phyloP scores from a whole-genome alignment of 2,329 filamentous ascomycete species.

The Colletotrichum tamarilloi region DNA sequence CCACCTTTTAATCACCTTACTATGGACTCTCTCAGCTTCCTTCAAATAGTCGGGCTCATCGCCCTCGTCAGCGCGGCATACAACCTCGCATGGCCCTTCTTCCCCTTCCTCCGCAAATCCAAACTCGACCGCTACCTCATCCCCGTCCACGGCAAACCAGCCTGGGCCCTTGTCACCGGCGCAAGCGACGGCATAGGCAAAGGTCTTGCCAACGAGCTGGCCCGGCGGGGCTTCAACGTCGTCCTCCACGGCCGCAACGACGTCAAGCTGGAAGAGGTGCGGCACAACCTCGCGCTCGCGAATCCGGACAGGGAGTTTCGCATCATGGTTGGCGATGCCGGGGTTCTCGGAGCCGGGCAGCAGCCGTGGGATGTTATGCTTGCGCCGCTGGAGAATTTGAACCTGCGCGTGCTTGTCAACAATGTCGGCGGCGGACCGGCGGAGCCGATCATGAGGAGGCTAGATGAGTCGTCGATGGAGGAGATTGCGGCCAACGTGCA shows the following conservation, averaged over 20 bases:
- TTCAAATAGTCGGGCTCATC: constrained; percentile 1
- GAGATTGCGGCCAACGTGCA: constrained; percentile 21
- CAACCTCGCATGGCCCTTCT: constrained; percentile 17
- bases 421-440: constrained; percentile 35
- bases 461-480: constrained; percentile 18
- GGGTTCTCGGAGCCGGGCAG: constrained; percentile 21
- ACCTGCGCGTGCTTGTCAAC: constrained; percentile 39
- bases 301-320: constrained; percentile 53
- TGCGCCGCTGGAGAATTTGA: constrained; percentile 30
- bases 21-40: constrained; percentile 7
- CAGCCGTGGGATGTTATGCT: constrained; percentile 30
- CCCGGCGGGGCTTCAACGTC: constrained; percentile 63
- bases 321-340: constrained; percentile 57
- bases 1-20: background rate
- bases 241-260: constrained; percentile 67
- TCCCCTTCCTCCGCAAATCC: constrained; percentile 19
- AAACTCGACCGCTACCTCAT: constrained; percentile 40
- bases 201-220: constrained; percentile 62
- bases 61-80: constrained; percentile 13
- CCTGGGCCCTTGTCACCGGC: constrained; percentile 64
- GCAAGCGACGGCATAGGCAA: constrained; percentile 66
- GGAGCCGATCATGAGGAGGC: constrained; percentile 15
- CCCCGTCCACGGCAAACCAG: constrained; percentile 33
- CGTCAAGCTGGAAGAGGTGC: constrained; percentile 57
- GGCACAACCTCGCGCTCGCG: constrained; percentile 48